phyloP scores from a whole-genome alignment of 345 rosid genomes.

The Clarkia xantiana region DNA sequence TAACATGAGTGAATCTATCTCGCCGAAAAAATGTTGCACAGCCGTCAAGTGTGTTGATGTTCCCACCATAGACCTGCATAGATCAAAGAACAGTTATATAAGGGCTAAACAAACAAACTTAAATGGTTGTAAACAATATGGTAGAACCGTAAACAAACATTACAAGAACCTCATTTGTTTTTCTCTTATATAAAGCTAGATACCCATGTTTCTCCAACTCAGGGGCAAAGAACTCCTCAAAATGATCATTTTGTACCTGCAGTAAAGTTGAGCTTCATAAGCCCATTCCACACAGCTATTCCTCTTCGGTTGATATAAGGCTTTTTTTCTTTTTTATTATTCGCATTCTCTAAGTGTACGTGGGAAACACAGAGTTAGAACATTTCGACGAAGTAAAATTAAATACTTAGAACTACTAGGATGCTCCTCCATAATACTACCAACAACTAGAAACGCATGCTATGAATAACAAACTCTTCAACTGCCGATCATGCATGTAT shows the following conservation, averaged over 20 bases:
- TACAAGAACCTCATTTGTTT: conserved; percentile 67
- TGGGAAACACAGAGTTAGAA: too few relatives aligned
- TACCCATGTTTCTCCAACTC: conserved; percentile 97
- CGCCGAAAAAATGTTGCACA: conserved; percentile 94
- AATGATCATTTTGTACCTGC: conserved; percentile 94
- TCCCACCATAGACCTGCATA: conserved; percentile 61
- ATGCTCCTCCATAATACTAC: too few relatives aligned
- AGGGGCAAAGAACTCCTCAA: conserved; percentile 74
- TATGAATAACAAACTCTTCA: too few relatives aligned
- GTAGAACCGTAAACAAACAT: neutral
- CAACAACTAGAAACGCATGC: too few relatives aligned
- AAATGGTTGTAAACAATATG: neutral
- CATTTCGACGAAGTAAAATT: too few relatives aligned
- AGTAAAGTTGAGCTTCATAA: conserved; percentile 2
- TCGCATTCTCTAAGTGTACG: too few relatives aligned
- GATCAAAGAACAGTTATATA: neutral
- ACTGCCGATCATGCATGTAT: too few relatives aligned
- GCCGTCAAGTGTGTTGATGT: conserved; percentile 53
- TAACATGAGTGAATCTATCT: conserved; percentile 92
- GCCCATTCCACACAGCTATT: neutral
- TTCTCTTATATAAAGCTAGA: conserved; percentile 74
- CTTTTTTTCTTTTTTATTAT: too few relatives aligned
- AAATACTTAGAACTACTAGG: too few relatives aligned
- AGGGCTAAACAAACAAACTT: neutral
- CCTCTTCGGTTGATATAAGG: too few relatives aligned